Conservation (phyloP, 1,284 basidiomycete genomes). For the Leccinum fallax region DNA sequence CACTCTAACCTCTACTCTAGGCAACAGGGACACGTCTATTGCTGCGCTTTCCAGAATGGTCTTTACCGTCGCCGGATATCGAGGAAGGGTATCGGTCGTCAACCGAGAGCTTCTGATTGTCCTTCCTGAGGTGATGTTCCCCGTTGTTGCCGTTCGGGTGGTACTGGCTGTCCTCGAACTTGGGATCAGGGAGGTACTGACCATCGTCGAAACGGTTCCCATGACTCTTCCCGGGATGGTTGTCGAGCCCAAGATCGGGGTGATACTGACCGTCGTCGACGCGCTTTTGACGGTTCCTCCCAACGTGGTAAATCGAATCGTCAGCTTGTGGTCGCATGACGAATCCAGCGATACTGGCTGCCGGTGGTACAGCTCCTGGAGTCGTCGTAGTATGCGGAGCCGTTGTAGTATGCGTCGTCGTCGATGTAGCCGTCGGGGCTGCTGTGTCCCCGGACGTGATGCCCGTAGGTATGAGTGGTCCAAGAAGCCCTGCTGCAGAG, state of each 20-base stretch:
- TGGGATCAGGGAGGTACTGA: slow-evolving; percentile 7
- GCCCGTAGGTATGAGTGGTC: not conserved
- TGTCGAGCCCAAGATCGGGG: not conserved
- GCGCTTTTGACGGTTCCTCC: slow-evolving; percentile 3
- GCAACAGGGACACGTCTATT: slow-evolving; percentile 1
- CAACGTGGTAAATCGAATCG: not conserved
- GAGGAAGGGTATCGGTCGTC: slow-evolving; percentile 11
- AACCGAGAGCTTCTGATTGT: not conserved
- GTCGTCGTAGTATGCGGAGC: not conserved
- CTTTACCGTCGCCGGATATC: slow-evolving; percentile 14
- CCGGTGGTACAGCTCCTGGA: not conserved
- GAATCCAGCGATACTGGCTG: not conserved
- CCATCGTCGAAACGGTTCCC: slow-evolving; percentile 8
- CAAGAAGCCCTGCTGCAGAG: not conserved
- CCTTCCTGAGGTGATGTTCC: slow-evolving; percentile 7
- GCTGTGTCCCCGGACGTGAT: not conserved
- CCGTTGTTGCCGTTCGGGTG: slow-evolving; percentile 4
- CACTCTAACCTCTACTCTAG: not conserved
- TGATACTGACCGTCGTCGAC: slow-evolving; percentile 12
- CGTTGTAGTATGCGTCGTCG: not conserved
- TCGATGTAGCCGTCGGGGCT: not conserved
- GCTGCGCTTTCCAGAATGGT: slow-evolving; percentile 2
- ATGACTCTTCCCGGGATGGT: slow-evolving; percentile 4
- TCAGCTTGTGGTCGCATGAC: slow-evolving; percentile 2
- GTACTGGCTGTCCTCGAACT: slow-evolving; percentile 7